Evolutionary conservation across 176 grass and related monocot genomes (phyloP).

Genomic region (Canna indica): DNA sequence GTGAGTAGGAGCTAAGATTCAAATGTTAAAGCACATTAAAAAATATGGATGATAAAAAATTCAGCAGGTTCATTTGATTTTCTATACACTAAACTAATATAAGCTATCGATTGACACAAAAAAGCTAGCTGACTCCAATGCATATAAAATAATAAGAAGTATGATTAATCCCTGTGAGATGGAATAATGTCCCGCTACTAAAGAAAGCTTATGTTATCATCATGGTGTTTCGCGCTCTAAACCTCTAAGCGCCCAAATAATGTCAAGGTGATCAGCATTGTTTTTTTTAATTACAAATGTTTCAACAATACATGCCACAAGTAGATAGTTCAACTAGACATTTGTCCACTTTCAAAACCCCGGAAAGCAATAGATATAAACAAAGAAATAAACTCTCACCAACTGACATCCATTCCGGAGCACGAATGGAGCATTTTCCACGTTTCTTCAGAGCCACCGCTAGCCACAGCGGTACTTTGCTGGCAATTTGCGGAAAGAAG

Average conservation of each 20-base stretch:
- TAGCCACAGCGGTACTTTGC: slow-evolving; percentile 74
- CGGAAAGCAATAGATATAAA: not conserved
- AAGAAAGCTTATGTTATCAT: not conserved
- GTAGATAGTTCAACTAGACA: too few species aligned
- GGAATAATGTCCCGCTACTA: not conserved
- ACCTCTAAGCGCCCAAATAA: not conserved
- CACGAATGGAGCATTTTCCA: slow-evolving; percentile 52
- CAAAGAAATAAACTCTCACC: slow-evolving; percentile 33
- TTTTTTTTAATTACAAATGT: too few species aligned
- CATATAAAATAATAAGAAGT: not conserved
- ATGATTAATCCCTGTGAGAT: not conserved
- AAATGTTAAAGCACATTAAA: not conserved
- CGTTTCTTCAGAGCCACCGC: slow-evolving; percentile 63
- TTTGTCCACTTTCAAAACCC: not conserved
- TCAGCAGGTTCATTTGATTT: not conserved
- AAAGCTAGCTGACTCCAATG: not conserved
- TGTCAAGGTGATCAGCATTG: not conserved
- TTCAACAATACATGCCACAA: too few species aligned
- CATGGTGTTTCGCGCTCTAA: not conserved
- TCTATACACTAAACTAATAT: not conserved
- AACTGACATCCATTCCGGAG: slow-evolving; percentile 70
- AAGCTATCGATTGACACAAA: not conserved
- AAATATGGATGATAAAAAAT: not conserved
- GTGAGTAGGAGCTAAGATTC: not conserved
- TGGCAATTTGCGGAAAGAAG: slow-evolving; percentile 62